Percentiles rank a stretch among this genome's conserved stretches.
phyloP scores from a whole-genome alignment of 306 rosid species.

The Pyrus bretschneideri region DNA sequence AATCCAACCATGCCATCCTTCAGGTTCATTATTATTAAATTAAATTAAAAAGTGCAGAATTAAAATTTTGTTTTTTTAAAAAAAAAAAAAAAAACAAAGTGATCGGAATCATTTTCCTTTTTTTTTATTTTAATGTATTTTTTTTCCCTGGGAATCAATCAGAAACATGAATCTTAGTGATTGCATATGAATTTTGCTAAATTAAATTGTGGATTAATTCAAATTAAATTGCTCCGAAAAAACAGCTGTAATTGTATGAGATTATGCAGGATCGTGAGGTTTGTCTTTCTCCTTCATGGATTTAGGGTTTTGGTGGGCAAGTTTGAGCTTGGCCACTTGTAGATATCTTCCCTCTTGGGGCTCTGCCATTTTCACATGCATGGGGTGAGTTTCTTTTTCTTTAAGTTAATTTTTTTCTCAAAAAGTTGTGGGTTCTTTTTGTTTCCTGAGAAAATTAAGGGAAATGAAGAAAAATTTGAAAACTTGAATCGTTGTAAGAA shows the following conservation, averaged over 20 bases:
- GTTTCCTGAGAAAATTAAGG: constrained; percentile 11
- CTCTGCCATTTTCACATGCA: constrained; percentile 47
- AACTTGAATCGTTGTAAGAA: background rate
- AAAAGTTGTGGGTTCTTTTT: constrained; percentile 4
- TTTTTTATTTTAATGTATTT: background rate
- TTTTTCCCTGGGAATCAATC: constrained; percentile 10
- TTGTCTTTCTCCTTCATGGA: background rate
- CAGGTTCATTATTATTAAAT: constrained; percentile 8
- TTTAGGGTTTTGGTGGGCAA: constrained; percentile 22
- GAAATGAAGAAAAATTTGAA: background rate
- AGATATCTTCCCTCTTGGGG: constrained; percentile 51
- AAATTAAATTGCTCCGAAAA: background rate
- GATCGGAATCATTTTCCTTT: background rate
- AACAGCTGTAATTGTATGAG: background rate
- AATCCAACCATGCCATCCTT: constrained; percentile 28
- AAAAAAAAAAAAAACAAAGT: background rate
- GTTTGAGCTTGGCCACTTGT: constrained; percentile 26
- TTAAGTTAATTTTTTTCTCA: background rate
- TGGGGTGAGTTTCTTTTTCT: constrained; percentile 51
- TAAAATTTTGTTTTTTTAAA: background rate
- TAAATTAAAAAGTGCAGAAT: background rate
- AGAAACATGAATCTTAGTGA: background rate
- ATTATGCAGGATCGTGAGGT: constrained; percentile 2
- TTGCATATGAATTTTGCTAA: background rate
- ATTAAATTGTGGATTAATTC: constrained; percentile 9